Evolutionary conservation across 305 asterid genomes (phyloP), one percentile per base, ranked within the genome.

Genomic region (Fraxinus dipetala): DNA sequence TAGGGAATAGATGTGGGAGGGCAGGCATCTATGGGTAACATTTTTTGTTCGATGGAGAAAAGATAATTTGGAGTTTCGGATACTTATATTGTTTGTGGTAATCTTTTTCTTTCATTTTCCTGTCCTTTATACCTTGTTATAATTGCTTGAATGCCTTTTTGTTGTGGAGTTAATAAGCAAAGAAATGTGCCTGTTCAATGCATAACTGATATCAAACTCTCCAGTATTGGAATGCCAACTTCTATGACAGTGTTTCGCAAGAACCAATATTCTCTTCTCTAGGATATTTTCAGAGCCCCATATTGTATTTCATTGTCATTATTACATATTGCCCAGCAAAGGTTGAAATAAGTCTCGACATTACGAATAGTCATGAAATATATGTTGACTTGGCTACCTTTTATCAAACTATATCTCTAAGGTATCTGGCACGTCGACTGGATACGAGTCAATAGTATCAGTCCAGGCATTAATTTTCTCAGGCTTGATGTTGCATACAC

Each of bases 31-130:
- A 82, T 85, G 90, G 84, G 94, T 90, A 83, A 91, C 90, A 54
- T 86, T 89, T 90, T 91, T 89, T 87, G 92, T 88, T 85, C 85
- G 90, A 76, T 88, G 90, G 91, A 90, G 90, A 86, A 88, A 89
- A 88, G 72, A 73, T 84, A 81, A 67, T 85, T 83, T 82, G 43
- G 87, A 88, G 76, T 85, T 84, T 83, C 74, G 79, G 81, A 72
- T 83, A 82, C 88, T 83, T 82, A 1, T 10, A 82, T 80, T 83
- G 79, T 85, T 79, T 77, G 72, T 82, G 82, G 65, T 81, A 85
- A 48, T 85, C 79, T 78, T 79, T 80, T 35, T 13, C 48, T 78
- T 75, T 61, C 32, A 43, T 43, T 79, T 85, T 59, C 28, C n/a
- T 75, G 89, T 79, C 79, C 5, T 78, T 80, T 83, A 72, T 83